Evolutionary conservation across 176 grass and related monocot species (phyloP).

Genomic region (Echinochloa phyllopogon): DNA sequence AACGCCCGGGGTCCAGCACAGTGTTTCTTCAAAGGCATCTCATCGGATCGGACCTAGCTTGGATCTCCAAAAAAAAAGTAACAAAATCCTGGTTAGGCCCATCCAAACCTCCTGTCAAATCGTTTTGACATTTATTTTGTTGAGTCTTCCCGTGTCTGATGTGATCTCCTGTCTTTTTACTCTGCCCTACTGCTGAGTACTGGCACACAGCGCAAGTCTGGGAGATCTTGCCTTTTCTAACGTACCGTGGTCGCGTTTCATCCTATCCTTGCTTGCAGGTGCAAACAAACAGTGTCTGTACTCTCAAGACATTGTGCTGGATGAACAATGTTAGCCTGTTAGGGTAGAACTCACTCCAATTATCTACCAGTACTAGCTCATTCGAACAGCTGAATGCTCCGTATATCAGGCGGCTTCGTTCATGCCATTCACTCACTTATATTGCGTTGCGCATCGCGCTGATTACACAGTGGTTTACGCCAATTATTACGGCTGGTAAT

Average conservation of each 20-base stretch:
- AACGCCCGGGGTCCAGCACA: constrained; percentile 10
- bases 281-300: not conserved
- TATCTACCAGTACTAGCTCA: not conserved
- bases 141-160: not conserved
- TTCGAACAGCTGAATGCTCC: not conserved
- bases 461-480: not conserved
- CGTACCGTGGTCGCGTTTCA: constrained; percentile 19
- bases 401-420: too few relatives aligned
- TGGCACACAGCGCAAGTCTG: constrained; percentile 15
- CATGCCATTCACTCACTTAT: not conserved
- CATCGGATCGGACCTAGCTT: not conserved
- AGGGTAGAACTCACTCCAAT: not conserved
- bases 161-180: not conserved
- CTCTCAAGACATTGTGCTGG: not conserved
- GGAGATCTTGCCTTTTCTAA: not conserved
- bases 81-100: constrained; percentile 9
- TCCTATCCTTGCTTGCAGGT: constrained; percentile 1
- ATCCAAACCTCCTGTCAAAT: constrained; percentile 39
- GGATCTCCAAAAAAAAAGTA: not conserved
- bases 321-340: not conserved
- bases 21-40: constrained; percentile 52
- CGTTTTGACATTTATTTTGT: not conserved
- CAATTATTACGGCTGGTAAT: constrained; percentile 37
- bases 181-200: not conserved
- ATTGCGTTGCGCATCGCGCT: not conserved